Evolutionary conservation across 164 flowering plant genomes (phyloP).

Genomic region (Hamamelis virginiana): DNA sequence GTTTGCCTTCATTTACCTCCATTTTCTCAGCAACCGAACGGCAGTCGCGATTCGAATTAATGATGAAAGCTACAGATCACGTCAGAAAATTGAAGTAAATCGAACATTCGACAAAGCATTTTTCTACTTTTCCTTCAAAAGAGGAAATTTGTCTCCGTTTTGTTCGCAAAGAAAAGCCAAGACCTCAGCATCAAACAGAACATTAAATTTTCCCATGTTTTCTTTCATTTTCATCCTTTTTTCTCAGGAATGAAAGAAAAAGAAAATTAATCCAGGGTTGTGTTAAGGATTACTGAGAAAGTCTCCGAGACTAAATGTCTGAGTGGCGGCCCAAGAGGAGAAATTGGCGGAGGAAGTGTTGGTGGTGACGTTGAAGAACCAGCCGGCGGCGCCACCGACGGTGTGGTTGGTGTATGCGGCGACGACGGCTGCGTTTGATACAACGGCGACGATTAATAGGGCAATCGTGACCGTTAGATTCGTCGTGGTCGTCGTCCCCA

Average conservation of each 20-base stretch:
- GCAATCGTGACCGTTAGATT: slow-evolving; percentile 18
- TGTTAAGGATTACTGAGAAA: slow-evolving; percentile 54
- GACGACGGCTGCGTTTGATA: slow-evolving; percentile 12
- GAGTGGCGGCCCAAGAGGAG: slow-evolving; percentile 64
- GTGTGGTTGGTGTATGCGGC: slow-evolving; percentile 69
- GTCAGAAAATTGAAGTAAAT: too few relatives aligned
- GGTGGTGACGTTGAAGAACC: slow-evolving; percentile 67
- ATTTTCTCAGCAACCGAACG: too few relatives aligned
- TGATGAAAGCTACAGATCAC: too few relatives aligned
- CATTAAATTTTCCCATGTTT: too few relatives aligned
- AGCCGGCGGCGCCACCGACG: slow-evolving; percentile 68
- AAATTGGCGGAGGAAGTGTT: slow-evolving; percentile 52
- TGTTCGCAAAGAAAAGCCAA: too few relatives aligned
- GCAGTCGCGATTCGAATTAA: too few relatives aligned
- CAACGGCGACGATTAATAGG: slow-evolving; percentile 23
- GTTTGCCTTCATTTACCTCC: too few relatives aligned
- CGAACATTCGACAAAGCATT: too few relatives aligned
- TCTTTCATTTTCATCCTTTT: neutral
- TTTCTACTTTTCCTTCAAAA: too few relatives aligned
- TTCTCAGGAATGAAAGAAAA: neutral
- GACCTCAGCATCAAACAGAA: too few relatives aligned
- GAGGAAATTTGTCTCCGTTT: too few relatives aligned
- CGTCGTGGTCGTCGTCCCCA: neutral
- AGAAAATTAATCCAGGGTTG: neutral
- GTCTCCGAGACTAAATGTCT: slow-evolving; percentile 81